Conservation (phyloP, 768 basidiomycete genomes). For the Termitomyces sp. region DNA sequence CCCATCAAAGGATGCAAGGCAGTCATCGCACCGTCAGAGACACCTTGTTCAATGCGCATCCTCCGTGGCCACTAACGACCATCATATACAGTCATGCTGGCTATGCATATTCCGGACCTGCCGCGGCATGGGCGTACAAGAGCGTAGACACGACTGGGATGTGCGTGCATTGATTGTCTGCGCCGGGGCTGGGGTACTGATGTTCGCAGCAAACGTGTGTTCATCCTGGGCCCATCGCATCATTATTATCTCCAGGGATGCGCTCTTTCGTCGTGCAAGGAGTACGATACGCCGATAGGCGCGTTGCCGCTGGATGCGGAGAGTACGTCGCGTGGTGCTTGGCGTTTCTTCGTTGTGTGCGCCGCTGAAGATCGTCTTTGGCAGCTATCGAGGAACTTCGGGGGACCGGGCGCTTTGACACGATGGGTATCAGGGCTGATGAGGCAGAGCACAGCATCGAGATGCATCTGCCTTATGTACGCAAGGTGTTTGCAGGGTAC, state of each 20-base stretch:
- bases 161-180: conserved; percentile 38
- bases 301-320: conserved; percentile 71
- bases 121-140: conserved; percentile 96
- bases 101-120: conserved; percentile 87
- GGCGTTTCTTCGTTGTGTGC: too few relatives aligned
- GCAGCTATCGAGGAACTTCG: conserved; percentile 64
- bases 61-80: not conserved
- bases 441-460: conserved; percentile 97
- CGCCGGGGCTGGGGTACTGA: not conserved
- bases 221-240: conserved; percentile 95
- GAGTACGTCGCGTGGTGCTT: conserved; percentile 50
- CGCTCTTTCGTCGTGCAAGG: conserved; percentile 72
- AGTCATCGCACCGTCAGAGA: conserved; percentile 92
- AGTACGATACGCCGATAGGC: conserved; percentile 85
- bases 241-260: conserved; percentile 85
- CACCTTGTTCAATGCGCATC: not conserved
- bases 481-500: conserved; percentile 84
- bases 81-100: conserved; percentile 75
- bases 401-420: conserved; percentile 61
- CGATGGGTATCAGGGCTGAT: conserved; percentile 63
- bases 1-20: conserved; percentile 72
- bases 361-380: not conserved
- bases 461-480: conserved; percentile 93
- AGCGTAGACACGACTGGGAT: conserved; percentile 76
- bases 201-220: conserved; percentile 71